Conservation (phyloP, 2,329 filamentous ascomycete species). For the Gaeumannomyces tritici region DNA sequence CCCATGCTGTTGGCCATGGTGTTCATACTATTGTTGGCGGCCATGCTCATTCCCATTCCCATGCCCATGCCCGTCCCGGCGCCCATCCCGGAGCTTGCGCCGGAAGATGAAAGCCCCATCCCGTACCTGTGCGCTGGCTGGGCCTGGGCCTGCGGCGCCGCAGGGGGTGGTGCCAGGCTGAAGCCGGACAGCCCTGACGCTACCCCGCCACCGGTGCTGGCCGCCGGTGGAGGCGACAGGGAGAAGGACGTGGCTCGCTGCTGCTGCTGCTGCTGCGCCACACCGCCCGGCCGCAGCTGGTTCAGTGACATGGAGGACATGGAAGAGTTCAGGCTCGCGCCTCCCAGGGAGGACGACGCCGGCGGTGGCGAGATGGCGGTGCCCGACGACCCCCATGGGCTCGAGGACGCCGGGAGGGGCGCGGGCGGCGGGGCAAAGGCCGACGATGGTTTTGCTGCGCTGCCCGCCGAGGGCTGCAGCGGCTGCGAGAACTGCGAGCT, state of each 20-base stretch:
- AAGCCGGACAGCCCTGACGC: constrained; percentile 27
- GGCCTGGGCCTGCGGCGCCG: constrained; percentile 6
- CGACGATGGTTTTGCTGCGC: constrained; percentile 8
- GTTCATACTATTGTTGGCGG: constrained; percentile 12
- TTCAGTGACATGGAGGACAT: constrained; percentile 40
- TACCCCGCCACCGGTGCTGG: constrained; percentile 9
- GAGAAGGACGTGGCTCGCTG: constrained; percentile 40
- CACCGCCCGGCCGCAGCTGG: constrained; percentile 24
- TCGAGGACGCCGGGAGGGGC: constrained; percentile 15
- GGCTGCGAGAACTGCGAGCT: constrained; percentile 56
- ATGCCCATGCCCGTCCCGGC: constrained; percentile 10
- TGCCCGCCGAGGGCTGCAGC: constrained; percentile 32
- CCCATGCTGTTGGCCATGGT: constrained; percentile 13
- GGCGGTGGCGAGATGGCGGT: constrained; percentile 15
- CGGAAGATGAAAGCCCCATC: constrained; percentile 7
- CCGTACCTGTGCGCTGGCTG: constrained; percentile 16
- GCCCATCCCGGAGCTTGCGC: constrained; percentile 7
- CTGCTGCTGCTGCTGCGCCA: constrained; percentile 22
- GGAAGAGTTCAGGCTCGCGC: constrained; percentile 27
- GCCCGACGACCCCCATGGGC: constrained; percentile 33
- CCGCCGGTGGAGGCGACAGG: constrained; percentile 42
- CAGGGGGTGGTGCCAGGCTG: constrained; percentile 36
- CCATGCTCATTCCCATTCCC: constrained; percentile 6
- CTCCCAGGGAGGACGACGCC: constrained; percentile 21
- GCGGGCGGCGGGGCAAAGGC: constrained; percentile 16